Base-by-base conservation (phyloP, 2,329 filamentous ascomycete genomes). In the Arthrobotrys musiformis region DNA sequence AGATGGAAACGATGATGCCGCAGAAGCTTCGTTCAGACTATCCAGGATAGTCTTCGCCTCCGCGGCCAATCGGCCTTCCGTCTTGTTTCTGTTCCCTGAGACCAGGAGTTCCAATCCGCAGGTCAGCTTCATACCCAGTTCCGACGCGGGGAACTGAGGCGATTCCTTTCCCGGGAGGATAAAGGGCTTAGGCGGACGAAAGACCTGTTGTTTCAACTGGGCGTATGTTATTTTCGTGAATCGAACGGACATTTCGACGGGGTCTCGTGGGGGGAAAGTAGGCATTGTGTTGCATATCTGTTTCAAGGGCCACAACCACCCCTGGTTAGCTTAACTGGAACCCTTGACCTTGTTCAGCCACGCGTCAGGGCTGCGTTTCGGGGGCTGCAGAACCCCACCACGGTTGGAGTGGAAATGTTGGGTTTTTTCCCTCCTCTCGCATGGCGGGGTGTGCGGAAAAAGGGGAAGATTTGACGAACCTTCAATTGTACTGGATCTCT, bases 171-270 rank as follows among this genome's bases (percentile, higher is more conserved):
- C 68, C 46, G 74, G 74, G 24, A 78, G 74, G 24, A 78, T 78
- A 42, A 78, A 78, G 15, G 74, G 74, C 2, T 86, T 85, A 1
- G 89, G 89, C 0, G 92, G 87, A 0, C 89, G 85, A 60, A 97
- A 97, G 24, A 91, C 88, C 82, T 99, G 95, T 15, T 92, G 93
- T 76, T 91, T 91, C 6, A 99, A 84, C 82, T 99, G 95, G 4
- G 96, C 95, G 82, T 92, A 99, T 1, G 97, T 89, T 0, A 97
- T 90, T 82, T 90, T 93, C 2, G 93, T 97, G 82, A 98, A 97
- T 50, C 88, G 90, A 30, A 92, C 88, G 80, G 92, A 94, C 28
- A 93, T 85, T 0, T 89, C 90, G 8, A 97, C 91, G 42, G 97
- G 88, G 82, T 98, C 94, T 52, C 87, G 84, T 0, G 93, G 93